Base-by-base conservation (phyloP, 1,284 basidiomycete species). In the Fereydounia khargensis region DNA sequence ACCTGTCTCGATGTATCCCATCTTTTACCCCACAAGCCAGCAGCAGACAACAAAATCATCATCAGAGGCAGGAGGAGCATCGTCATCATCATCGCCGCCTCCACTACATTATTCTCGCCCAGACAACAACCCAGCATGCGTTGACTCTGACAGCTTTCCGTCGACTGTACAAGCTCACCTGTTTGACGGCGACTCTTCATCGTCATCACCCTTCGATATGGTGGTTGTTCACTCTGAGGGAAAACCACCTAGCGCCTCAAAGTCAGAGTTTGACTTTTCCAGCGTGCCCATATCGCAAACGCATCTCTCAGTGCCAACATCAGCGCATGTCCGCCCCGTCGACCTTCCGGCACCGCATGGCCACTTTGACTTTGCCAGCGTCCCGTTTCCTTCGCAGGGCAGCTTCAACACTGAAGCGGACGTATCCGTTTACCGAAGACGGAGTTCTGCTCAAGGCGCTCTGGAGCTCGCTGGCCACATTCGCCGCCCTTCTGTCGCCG, bases 311-410 rank as follows among this genome's bases (percentile, higher is more conserved):
- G 52, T 56, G 4, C 58, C 58, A n/a, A 61, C 58, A 2, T 61
- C 58, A 37, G 58, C 58, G 1, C 58, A 61, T n/a, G 58, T 61
- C 24, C 52, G 58, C 21, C 58, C 52, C 3, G 33, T 61, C 17
- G 58, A 56, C 32, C 48, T 61, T 10, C 58, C 58, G 6, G 58
- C 52, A 9, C 58, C 58, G 7, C 52, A 61, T 19, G 58, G 52
- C 16, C 52, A 55, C 35, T 60, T 60, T 45, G 58, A 61, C 42
- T 61, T 55, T 42, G 58, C 58, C 13, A 52, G 48, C 40, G 35
- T 61, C 9, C 58, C 58, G 3, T 61, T 61, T 28, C 58, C 58
- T 2, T 55, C 52, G 21, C 52, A 52, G 30, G 45, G 48, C 13
- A 37, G 32, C 9, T 61, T 61, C 27, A 21, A 44, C 10, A 23